phyloP scores from a whole-genome alignment of 1,284 basidiomycete species.

The Leccinum angustisporum region DNA sequence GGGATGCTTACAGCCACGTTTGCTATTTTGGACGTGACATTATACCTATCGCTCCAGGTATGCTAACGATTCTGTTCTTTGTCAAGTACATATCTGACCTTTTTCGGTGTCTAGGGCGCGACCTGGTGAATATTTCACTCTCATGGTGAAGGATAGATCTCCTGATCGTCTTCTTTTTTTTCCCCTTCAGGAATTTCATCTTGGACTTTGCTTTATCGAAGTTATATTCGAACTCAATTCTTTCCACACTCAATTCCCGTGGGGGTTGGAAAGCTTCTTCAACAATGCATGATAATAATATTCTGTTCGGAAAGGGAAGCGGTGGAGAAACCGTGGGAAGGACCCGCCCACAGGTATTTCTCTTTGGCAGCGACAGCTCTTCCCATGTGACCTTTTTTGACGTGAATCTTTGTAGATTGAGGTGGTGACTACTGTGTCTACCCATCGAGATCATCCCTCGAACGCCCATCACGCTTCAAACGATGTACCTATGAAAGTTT shows the following conservation, averaged over 20 bases:
- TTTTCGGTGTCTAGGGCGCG: constrained; percentile 1
- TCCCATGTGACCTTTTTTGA: neutral
- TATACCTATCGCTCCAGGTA: constrained; percentile 15
- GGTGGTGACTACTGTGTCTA: neutral
- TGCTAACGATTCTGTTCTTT: neutral
- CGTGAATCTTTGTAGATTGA: constrained; percentile 3
- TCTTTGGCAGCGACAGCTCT: neutral
- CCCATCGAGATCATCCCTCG: neutral
- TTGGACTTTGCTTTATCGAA: constrained; percentile 51
- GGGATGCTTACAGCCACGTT: constrained; percentile 19
- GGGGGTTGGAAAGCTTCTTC: constrained; percentile 14
- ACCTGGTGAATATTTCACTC: neutral
- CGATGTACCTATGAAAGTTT: constrained; percentile 2
- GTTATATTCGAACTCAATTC: constrained; percentile 54
- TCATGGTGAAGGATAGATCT: neutral
- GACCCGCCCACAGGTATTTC: constrained; percentile 8
- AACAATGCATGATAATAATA: constrained; percentile 10
- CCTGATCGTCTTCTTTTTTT: neutral
- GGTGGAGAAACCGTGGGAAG: neutral
- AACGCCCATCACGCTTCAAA: neutral
- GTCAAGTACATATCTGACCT: neutral
- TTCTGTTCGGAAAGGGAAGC: constrained; percentile 9
- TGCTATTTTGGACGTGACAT: constrained; percentile 16
- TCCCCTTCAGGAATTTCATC: neutral
- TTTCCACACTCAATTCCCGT: constrained; percentile 56